Conservation (phyloP, 176 grass and related monocot genomes). For the Oryza glumipatula region DNA sequence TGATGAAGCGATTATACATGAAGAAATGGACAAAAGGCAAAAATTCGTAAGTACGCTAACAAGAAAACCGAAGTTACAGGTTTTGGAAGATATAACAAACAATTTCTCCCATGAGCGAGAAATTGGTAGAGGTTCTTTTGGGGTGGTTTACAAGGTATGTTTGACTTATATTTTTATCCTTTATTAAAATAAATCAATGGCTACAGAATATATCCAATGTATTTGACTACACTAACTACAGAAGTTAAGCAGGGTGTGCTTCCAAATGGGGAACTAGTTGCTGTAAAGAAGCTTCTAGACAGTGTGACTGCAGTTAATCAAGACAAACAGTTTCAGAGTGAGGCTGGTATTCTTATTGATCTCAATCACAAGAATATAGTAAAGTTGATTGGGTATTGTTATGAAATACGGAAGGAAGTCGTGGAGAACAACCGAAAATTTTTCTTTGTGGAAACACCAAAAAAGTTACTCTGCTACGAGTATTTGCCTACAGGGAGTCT, state of each 20-base stretch:
- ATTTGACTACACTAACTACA: not conserved
- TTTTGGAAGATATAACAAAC: not conserved
- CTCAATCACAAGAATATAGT: constrained; percentile 38
- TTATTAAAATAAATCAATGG: not conserved
- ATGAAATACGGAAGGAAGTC: constrained; percentile 8
- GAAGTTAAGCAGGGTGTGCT: constrained; percentile 24
- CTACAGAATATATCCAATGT: not conserved
- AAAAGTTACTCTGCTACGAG: constrained; percentile 39
- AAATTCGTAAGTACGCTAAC: not conserved
- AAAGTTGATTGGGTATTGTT: constrained; percentile 27
- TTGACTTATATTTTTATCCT: not conserved
- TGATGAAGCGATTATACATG: not conserved
- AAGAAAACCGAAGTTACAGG: not conserved
- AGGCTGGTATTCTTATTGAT: constrained; percentile 9
- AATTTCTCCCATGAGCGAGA: not conserved
- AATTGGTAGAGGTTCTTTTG: constrained; percentile 33
- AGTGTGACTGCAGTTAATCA: not conserved
- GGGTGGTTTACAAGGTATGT: constrained; percentile 41
- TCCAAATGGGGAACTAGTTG: not conserved
- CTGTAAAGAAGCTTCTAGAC: constrained; percentile 32
- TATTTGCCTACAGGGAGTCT: constrained; percentile 37
- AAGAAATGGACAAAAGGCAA: not conserved
- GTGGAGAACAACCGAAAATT: not conserved
- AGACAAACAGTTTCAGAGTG: constrained; percentile 29
- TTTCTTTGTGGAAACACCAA: not conserved